phyloP scores from a whole-genome alignment of 2,329 filamentous ascomycete genomes.

The Hypoxylon sp. region DNA sequence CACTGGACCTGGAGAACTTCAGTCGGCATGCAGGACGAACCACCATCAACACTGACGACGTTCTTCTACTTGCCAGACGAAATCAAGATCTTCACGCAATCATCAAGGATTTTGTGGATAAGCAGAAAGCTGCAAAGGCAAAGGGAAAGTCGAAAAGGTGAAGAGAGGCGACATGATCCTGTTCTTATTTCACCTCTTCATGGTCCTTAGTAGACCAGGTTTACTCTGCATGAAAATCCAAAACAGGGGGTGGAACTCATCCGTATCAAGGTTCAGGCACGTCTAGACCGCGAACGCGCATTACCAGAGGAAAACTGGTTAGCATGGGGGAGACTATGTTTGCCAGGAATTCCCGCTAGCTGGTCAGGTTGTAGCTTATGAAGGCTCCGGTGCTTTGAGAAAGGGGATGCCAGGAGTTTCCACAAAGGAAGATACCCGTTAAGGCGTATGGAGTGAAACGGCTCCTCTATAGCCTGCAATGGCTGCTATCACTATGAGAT shows the following conservation, averaged over 20 bases:
- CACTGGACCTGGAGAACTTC: conserved; percentile 68
- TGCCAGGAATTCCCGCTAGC: background rate
- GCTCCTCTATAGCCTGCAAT: background rate
- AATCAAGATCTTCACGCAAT: conserved; percentile 87
- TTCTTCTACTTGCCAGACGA: conserved; percentile 85
- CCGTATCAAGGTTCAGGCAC: background rate
- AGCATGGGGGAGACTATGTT: background rate
- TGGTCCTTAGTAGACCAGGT: background rate
- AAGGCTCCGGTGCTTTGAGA: background rate
- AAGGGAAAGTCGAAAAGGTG: conserved; percentile 53
- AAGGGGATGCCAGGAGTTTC: background rate
- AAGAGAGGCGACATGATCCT: conserved; percentile 11
- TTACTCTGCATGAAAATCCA: background rate
- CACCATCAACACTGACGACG: conserved; percentile 86
- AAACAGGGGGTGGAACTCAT: background rate
- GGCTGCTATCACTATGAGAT: background rate
- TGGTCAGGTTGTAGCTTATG: background rate
- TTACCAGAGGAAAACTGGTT: background rate
- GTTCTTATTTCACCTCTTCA: conserved; percentile 1
- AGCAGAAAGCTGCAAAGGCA: conserved; percentile 63
- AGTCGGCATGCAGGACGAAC: conserved; percentile 82
- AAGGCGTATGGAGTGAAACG: background rate
- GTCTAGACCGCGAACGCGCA: background rate
- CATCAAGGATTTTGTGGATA: conserved; percentile 76
- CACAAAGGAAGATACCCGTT: background rate